Evolutionary conservation across 2,329 filamentous ascomycete genomes (phyloP).

Genomic region (Zopfia rhizophila): DNA sequence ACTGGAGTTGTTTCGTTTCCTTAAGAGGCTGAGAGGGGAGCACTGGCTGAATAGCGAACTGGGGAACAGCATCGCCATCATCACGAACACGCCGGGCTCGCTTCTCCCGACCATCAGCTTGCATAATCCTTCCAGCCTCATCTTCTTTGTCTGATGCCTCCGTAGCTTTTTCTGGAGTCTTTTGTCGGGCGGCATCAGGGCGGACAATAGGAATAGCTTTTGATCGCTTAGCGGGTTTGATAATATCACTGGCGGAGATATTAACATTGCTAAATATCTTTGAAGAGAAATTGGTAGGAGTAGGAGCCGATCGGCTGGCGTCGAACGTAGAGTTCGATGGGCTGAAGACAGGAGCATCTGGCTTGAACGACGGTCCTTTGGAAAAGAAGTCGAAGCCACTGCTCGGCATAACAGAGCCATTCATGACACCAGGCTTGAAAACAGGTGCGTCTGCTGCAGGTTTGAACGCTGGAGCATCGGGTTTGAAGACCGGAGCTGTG

Average conservation of each 20-base stretch:
- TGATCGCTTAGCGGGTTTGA: slow-evolving; percentile 75
- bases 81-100: slow-evolving; percentile 73
- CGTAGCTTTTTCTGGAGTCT: slow-evolving; percentile 58
- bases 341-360: slow-evolving; percentile 80
- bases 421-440: slow-evolving; percentile 38
- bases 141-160: slow-evolving; percentile 60
- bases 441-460: slow-evolving; percentile 54
- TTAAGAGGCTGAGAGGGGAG: slow-evolving; percentile 50
- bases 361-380: slow-evolving; percentile 74
- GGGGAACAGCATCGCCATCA: slow-evolving; percentile 77
- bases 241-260: slow-evolving; percentile 68
- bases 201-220: slow-evolving; percentile 86
- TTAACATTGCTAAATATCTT: slow-evolving; percentile 56
- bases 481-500: slow-evolving; percentile 77
- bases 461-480: slow-evolving; percentile 75
- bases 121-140: slow-evolving; percentile 69
- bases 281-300: slow-evolving; percentile 42
- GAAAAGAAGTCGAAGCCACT: slow-evolving; percentile 69
- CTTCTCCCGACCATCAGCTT: slow-evolving; percentile 77
- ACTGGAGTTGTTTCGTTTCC: slow-evolving; percentile 38
- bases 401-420: slow-evolving; percentile 30
- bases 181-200: slow-evolving; percentile 60
- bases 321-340: slow-evolving; percentile 34
- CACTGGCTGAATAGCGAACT: slow-evolving; percentile 69
- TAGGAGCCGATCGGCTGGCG: slow-evolving; percentile 31